Conservation (phyloP, 345 rosid species). For the Citrus mangshanensis region DNA sequence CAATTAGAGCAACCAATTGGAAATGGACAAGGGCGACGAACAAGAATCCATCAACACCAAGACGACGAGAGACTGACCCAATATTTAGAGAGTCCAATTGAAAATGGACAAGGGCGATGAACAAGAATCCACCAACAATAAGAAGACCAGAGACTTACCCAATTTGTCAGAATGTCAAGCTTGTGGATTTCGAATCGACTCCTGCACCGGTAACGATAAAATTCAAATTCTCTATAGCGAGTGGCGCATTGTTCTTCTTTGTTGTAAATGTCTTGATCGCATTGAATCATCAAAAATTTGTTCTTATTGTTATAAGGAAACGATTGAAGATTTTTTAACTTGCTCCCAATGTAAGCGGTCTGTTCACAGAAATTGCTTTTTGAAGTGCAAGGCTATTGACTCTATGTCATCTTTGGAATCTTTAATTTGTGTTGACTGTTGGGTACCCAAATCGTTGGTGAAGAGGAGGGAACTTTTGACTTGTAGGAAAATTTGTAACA, state of each 20-base stretch:
- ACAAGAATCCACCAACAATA: constrained; percentile 11
- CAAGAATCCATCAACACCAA: background rate
- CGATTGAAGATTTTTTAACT: constrained; percentile 18
- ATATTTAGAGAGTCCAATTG: background rate
- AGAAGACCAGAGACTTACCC: constrained; percentile 53
- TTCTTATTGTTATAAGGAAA: constrained; percentile 49
- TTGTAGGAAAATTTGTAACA: constrained; percentile 7
- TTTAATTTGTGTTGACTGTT: constrained; percentile 54
- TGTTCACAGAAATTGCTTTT: constrained; percentile 42
- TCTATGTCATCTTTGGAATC: constrained; percentile 45
- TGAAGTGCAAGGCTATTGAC: constrained; percentile 18
- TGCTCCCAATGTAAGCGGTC: constrained; percentile 35
- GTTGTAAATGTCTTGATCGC: constrained; percentile 31
- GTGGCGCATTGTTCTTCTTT: constrained; percentile 52
- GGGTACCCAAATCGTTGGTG: constrained; percentile 47
- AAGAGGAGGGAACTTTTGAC: constrained; percentile 8
- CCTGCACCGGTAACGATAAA: constrained; percentile 28
- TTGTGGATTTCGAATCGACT: constrained; percentile 45
- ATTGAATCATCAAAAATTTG: constrained; percentile 41
- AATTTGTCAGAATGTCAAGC: constrained; percentile 55
- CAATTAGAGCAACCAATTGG: background rate
- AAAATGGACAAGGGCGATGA: background rate
- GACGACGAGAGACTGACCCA: background rate
- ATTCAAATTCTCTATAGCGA: constrained; percentile 52
- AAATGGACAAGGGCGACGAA: background rate